A percentile compares a stretch with the other conserved stretches of the same genome.
phyloP scores from a whole-genome alignment of 768 basidiomycete genomes.

The Mycena alexandri region DNA sequence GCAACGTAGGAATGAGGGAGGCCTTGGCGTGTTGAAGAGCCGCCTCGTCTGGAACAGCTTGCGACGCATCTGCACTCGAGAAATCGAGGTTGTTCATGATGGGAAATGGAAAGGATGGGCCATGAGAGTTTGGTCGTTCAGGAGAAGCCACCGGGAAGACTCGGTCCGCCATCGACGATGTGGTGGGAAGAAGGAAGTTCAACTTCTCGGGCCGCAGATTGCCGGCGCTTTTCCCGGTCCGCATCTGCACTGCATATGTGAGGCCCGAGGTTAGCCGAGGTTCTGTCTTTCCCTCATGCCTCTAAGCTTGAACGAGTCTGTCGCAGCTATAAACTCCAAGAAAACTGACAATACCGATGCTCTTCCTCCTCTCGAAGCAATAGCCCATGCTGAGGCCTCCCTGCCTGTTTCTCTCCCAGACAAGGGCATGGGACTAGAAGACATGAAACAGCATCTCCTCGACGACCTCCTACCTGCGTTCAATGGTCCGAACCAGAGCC shows the following conservation, averaged over 20 bases:
- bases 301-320: conserved; percentile 30
- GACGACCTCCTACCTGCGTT: conserved; percentile 30
- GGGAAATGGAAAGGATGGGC: not conserved
- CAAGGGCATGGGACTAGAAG: conserved; percentile 27
- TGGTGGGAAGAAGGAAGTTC: not conserved
- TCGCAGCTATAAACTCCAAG: conserved; percentile 15
- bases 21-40: conserved; percentile 15
- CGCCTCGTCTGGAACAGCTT: conserved; percentile 19
- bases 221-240: no score
- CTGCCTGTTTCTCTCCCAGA: conserved; percentile 28
- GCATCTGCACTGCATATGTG: no score
- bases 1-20: conserved; percentile 24
- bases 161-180: no score
- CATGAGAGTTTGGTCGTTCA: no score
- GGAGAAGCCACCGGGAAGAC: no score
- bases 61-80: conserved; percentile 20
- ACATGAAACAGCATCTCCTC: conserved; percentile 27
- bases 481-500: conserved; percentile 22
- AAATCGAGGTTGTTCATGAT: conserved; percentile 17
- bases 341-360: not conserved
- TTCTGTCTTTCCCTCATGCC: conserved; percentile 8
- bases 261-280: no score
- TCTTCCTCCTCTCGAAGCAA: conserved; percentile 22
- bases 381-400: conserved; percentile 25
- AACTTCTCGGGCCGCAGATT: not conserved